Percentiles rank a stretch among this genome's conserved stretches.
Evolutionary conservation across 1,284 basidiomycete species (phyloP).

Genomic region (Ganoderma multipileum): DNA sequence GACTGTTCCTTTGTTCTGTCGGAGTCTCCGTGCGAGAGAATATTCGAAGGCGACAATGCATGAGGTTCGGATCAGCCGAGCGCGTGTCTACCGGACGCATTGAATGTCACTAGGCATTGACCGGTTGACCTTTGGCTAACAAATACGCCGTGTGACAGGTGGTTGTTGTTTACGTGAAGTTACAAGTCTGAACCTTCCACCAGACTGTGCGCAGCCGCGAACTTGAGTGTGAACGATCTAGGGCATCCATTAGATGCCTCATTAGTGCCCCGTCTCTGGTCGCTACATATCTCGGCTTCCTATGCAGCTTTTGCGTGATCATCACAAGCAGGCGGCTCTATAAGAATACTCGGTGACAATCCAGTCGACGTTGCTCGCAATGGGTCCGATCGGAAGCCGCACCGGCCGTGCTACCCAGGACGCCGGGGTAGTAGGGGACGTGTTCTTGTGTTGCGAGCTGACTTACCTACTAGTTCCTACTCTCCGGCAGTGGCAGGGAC

Average conservation of each 20-base stretch:
- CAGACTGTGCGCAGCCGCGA: not conserved
- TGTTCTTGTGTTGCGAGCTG: not conserved
- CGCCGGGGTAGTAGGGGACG: not conserved
- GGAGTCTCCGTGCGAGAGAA: not conserved
- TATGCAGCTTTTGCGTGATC: not conserved
- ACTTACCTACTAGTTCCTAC: not conserved
- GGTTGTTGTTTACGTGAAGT: slow-evolving; percentile 1
- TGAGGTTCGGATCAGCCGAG: slow-evolving; percentile 18
- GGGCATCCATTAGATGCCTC: not conserved
- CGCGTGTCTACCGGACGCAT: slow-evolving; percentile 3
- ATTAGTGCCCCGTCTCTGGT: not conserved
- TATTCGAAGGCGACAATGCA: slow-evolving; percentile 22
- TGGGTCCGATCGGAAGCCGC: not conserved
- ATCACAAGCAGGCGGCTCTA: not conserved
- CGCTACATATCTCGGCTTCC: not conserved
- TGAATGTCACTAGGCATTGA: not conserved
- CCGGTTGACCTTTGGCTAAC: not conserved
- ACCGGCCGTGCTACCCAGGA: not conserved
- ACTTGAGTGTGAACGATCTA: not conserved
- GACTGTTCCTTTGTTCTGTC: slow-evolving; percentile 18
- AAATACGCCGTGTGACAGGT: not conserved
- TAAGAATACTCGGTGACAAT: not conserved
- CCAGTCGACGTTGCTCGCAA: not conserved
- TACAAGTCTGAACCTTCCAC: not conserved
- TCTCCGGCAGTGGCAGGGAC: not conserved